Conservation (phyloP, 108 stramenopile genomes). For the Stephanodiscus triporus region DNA sequence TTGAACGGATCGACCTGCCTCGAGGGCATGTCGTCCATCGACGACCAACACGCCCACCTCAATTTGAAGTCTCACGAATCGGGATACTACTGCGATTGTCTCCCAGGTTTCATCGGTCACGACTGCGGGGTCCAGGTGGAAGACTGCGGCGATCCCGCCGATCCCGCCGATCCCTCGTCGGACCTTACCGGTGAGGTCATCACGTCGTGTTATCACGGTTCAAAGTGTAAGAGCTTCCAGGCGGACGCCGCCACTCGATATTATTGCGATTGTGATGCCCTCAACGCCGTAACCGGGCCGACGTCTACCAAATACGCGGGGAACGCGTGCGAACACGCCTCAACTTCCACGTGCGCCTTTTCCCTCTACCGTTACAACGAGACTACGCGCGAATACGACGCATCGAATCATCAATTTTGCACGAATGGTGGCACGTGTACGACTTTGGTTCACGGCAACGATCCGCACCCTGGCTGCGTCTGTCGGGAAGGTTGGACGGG, state of each 20-base stretch:
- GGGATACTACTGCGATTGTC: slow-evolving; percentile 42
- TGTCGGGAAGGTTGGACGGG: slow-evolving; percentile 27
- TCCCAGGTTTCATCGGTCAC: slow-evolving; percentile 33
- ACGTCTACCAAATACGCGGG: slow-evolving; percentile 18
- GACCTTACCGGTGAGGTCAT: slow-evolving; percentile 1
- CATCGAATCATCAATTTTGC: slow-evolving; percentile 30
- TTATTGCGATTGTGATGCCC: slow-evolving; percentile 17
- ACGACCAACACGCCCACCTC: slow-evolving; percentile 17
- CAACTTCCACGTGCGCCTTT: slow-evolving; percentile 24
- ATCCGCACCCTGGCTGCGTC: slow-evolving; percentile 28
- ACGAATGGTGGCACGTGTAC: slow-evolving; percentile 30
- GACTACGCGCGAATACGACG: not conserved
- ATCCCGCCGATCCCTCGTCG: too few relatives aligned
- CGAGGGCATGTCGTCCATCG: slow-evolving; percentile 22
- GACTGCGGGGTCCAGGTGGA: slow-evolving; percentile 30
- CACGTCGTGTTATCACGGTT: slow-evolving; percentile 34
- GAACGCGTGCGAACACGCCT: slow-evolving; percentile 20
- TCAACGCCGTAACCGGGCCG: slow-evolving; percentile 4
- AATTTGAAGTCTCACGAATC: slow-evolving; percentile 37
- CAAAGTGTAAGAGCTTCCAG: not conserved
- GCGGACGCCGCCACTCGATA: not conserved
- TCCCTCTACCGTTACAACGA: not conserved
- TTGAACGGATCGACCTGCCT: slow-evolving; percentile 32
- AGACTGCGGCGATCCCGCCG: slow-evolving; percentile 6
- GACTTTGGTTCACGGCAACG: slow-evolving; percentile 8